Evolutionary conservation across 2,329 filamentous ascomycete species (phyloP).

Genomic region (Aspergillus carbonarius): DNA sequence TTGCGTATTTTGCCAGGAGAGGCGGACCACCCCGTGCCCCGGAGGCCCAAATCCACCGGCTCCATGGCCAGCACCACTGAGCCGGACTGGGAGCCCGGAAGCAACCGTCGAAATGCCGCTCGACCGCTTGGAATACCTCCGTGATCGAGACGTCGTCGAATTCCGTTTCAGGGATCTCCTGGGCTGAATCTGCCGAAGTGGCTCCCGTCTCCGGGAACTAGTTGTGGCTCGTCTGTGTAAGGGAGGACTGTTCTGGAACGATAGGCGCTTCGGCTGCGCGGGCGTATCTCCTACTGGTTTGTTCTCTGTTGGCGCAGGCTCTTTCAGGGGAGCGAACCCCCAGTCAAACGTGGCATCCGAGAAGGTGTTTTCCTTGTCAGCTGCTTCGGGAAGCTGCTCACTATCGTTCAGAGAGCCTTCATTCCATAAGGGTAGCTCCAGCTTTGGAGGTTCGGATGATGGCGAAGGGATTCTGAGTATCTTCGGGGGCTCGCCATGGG

Average conservation of each 20-base stretch:
- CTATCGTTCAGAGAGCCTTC: constrained; percentile 26
- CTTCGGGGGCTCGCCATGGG: constrained; percentile 22
- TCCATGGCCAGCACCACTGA: constrained; percentile 45
- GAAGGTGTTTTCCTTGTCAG: constrained; percentile 26
- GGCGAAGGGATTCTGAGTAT: constrained; percentile 24
- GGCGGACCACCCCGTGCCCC: constrained; percentile 33
- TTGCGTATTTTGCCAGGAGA: constrained; percentile 41
- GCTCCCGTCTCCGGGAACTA: constrained; percentile 34
- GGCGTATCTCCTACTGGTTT: constrained; percentile 21
- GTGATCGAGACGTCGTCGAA: constrained; percentile 36
- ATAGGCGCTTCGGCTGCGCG: constrained; percentile 28
- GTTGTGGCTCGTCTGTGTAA: constrained; percentile 30
- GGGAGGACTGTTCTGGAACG: constrained; percentile 30
- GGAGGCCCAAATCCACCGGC: constrained; percentile 40
- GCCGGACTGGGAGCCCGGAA: constrained; percentile 38
- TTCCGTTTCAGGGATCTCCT: constrained; percentile 37
- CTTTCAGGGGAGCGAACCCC: constrained; percentile 27
- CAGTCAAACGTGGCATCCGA: constrained; percentile 33
- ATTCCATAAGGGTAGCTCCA: constrained; percentile 38
- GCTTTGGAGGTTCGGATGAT: constrained; percentile 32
- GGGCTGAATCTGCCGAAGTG: constrained; percentile 37
- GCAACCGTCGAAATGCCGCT: constrained; percentile 40
- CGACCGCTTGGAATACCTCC: constrained; percentile 37
- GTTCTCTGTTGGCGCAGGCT: constrained; percentile 22
- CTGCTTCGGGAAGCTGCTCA: constrained; percentile 16